phyloP scores from a whole-genome alignment of 352 stramenopile species.

The Sclerospora graminicola region DNA sequence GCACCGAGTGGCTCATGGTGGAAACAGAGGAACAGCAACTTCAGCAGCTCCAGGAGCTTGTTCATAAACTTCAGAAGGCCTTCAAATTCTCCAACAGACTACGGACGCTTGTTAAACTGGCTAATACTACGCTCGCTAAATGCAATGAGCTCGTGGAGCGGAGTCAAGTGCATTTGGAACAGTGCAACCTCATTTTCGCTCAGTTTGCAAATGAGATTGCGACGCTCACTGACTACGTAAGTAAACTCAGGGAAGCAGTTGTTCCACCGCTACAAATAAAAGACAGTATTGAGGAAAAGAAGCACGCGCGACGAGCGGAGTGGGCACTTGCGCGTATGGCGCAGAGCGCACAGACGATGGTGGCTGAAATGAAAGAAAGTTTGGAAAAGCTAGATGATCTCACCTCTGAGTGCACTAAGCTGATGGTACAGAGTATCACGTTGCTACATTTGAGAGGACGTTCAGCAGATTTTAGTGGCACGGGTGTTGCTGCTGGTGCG shows the following conservation, averaged over 20 bases:
- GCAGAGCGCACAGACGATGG: slow-evolving; percentile 53
- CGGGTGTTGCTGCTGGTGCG: slow-evolving; percentile 66
- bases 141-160: slow-evolving; percentile 67
- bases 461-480: slow-evolving; percentile 80
- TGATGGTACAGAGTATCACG: slow-evolving; percentile 83
- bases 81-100: slow-evolving; percentile 76
- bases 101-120: slow-evolving; percentile 53
- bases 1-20: slow-evolving; percentile 65
- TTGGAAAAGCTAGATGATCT: slow-evolving; percentile 76
- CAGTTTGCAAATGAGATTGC: slow-evolving; percentile 68
- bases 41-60: slow-evolving; percentile 38
- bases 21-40: slow-evolving; percentile 75
- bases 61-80: slow-evolving; percentile 62
- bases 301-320: slow-evolving; percentile 53
- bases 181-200: slow-evolving; percentile 75
- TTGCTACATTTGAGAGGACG: slow-evolving; percentile 68
- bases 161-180: slow-evolving; percentile 52
- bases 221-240: slow-evolving; percentile 71
- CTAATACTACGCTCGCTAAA: slow-evolving; percentile 51
- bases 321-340: slow-evolving; percentile 70
- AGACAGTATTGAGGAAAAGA: slow-evolving; percentile 63
- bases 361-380: slow-evolving; percentile 59
- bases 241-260: slow-evolving; percentile 59
- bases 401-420: slow-evolving; percentile 67
- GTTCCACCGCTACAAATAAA: slow-evolving; percentile 38